Evolutionary conservation across 495 filamentous ascomycete genomes (phyloP).

Genomic region (Aspergillus carlsbadensis): DNA sequence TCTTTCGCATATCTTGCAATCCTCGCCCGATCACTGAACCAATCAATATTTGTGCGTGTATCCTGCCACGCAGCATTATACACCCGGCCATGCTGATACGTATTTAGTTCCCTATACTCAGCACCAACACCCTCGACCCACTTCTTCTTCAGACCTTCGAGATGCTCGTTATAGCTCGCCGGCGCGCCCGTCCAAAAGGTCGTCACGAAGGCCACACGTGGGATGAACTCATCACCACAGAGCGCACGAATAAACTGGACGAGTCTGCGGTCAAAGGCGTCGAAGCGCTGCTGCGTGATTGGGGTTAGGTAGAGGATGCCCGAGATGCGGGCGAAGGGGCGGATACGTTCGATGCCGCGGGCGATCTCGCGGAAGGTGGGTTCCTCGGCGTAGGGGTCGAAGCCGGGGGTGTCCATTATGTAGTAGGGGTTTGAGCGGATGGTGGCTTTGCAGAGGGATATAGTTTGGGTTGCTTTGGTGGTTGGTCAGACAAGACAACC

Average conservation of each 20-base stretch:
- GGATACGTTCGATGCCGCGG: background rate
- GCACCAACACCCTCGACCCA: too few relatives aligned
- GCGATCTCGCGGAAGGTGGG: background rate
- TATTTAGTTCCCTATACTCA: too few relatives aligned
- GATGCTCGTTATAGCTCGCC: too few relatives aligned
- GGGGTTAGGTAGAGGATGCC: conserved; percentile 2
- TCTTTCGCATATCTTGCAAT: too few relatives aligned
- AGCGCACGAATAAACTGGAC: background rate
- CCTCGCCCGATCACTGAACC: too few relatives aligned
- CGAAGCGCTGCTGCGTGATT: background rate
- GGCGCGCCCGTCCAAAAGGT: conserved; percentile 2
- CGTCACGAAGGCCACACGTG: conserved; percentile 1
- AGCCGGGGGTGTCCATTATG: conserved; percentile 6
- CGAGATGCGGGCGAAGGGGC: background rate
- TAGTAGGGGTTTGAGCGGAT: background rate
- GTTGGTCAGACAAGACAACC: too few relatives aligned
- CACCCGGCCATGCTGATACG: too few relatives aligned
- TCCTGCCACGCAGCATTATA: too few relatives aligned
- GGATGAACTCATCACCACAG: background rate
- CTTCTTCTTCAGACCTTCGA: too few relatives aligned
- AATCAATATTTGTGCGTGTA: too few relatives aligned
- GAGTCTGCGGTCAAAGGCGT: background rate
- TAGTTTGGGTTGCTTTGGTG: too few relatives aligned
- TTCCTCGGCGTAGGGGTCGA: background rate
- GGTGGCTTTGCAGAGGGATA: conserved; percentile 1